Evolutionary conservation across 306 rosid genomes (phyloP), one percentile per base, ranked within the genome.

Genomic region (Herpetospermum pedunculosum): DNA sequence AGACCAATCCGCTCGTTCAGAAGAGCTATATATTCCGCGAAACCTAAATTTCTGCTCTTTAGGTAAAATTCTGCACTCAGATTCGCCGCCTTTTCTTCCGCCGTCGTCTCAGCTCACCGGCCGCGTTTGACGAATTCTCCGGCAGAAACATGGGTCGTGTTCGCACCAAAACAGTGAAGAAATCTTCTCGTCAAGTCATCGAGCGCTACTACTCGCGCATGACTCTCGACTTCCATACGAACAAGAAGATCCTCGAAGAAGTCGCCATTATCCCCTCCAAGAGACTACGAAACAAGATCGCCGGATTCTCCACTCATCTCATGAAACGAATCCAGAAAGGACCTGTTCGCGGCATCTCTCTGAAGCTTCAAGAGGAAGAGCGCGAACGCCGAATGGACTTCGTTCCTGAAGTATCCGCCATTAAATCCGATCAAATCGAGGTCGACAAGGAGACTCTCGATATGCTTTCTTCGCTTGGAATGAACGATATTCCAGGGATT

Each of bases 101-200:
- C 43, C 70, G 70, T 0, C 70, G 26, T 15, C 28, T 1, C 44
- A 13, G 10, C 44, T 0, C 44, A 3, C n/a, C n/a, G n/a, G n/a
- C n/a, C n/a, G n/a, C n/a, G n/a, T n/a, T n/a, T n/a, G n/a, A n/a
- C n/a, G n/a, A n/a, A n/a, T n/a, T n/a, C n/a, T n/a, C n/a, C 49
- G 32, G 30, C 9, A 64, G 49, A 49, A 60, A 18, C 48, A 90
- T 90, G 91, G 93, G 91, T 2, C 86, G 91, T 7, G 91, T 88
- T 18, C 83, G 91, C 16, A 88, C 93, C 0, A 88, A 88, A 59
- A 86, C 91, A 0, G 91, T 90, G 83, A 90, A 90, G 81, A 90
- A 90, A 16, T 86, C 91, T 29, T 88, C 96, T 0, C 76, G 76
- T 1, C 76, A 73, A 35, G 76, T 73, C 16, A 73, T 73, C 6